Evolutionary conservation across 768 basidiomycete genomes (phyloP).

Genomic region (Sporobolomyces pararoseus): DNA sequence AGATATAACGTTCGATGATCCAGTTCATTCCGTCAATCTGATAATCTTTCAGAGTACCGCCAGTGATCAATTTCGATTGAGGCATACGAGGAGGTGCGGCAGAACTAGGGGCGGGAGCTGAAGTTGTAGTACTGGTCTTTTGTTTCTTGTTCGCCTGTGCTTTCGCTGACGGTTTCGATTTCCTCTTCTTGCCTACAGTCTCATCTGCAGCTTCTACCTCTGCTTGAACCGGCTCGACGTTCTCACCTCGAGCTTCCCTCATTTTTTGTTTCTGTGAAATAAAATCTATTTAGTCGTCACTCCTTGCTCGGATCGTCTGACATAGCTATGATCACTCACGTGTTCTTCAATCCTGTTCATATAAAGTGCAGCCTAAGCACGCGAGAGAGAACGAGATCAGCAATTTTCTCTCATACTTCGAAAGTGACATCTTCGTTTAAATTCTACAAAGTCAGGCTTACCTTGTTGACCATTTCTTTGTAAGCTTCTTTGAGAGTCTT

Average conservation of each 20-base stretch:
- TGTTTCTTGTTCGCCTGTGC: conserved; percentile 20
- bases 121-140: no score
- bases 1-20: conserved; percentile 48
- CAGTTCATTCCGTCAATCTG: conserved; percentile 92
- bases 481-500: conserved; percentile 7
- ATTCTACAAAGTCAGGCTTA: not conserved
- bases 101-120: not conserved
- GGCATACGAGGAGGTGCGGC: conserved; percentile 14
- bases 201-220: not conserved
- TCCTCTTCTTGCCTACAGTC: not conserved
- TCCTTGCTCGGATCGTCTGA: no score
- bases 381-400: not conserved
- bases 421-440: not conserved
- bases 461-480: conserved; percentile 14
- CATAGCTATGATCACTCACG: no score
- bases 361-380: conserved; percentile 9
- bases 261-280: conserved; percentile 11
- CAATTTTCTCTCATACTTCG: not conserved
- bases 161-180: conserved; percentile 5
- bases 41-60: conserved; percentile 78
- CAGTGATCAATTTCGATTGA: conserved; percentile 77
- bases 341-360: conserved; percentile 22
- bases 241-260: conserved; percentile 9
- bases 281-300: no score
- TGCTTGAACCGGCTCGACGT: not conserved